phyloP scores from a whole-genome alignment of 2,329 filamentous ascomycete species.

The Ophiognomonia clavigignenti-juglandacearum region DNA sequence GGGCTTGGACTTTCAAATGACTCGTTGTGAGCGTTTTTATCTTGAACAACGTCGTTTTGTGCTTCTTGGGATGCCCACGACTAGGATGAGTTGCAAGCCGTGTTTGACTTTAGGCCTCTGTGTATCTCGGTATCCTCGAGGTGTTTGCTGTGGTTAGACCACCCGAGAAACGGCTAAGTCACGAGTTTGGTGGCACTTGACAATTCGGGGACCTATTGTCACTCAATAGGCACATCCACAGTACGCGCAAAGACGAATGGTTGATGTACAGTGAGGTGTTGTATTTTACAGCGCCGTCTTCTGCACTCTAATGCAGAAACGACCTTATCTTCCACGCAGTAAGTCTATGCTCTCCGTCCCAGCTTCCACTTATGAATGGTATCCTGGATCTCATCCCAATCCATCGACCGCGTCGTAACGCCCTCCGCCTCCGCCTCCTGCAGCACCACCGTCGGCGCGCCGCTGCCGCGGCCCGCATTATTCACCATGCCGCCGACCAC shows the following conservation, averaged over 20 bases:
- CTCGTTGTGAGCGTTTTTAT: no score
- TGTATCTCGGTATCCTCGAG: no score
- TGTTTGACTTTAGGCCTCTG: no score
- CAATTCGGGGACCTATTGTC: no score
- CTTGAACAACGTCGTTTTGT: no score
- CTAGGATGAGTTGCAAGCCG: no score
- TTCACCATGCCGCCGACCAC: conserved; percentile 73
- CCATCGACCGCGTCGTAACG: conserved; percentile 61
- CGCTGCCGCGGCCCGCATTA: conserved; percentile 74
- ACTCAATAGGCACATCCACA: no score
- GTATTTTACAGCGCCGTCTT: not conserved
- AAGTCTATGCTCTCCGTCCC: conserved; percentile 43
- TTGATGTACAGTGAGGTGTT: conserved; percentile 1
- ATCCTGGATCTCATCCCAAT: conserved; percentile 88
- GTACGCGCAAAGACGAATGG: no score
- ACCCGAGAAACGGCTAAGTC: not conserved
- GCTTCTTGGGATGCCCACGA: no score
- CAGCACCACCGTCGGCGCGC: conserved; percentile 87
- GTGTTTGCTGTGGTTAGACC: not conserved
- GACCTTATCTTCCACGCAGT: not conserved
- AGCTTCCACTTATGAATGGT: conserved; percentile 79
- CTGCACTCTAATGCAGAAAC: not conserved
- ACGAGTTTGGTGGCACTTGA: no score
- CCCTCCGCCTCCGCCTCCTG: conserved; percentile 82
- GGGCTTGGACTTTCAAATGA: no score